These are phyloP conservation scores for Lasiosphaeria miniovina DNA, from an alignment of 495 filamentous ascomycete species.

Conservation along the genomic window DNA sequence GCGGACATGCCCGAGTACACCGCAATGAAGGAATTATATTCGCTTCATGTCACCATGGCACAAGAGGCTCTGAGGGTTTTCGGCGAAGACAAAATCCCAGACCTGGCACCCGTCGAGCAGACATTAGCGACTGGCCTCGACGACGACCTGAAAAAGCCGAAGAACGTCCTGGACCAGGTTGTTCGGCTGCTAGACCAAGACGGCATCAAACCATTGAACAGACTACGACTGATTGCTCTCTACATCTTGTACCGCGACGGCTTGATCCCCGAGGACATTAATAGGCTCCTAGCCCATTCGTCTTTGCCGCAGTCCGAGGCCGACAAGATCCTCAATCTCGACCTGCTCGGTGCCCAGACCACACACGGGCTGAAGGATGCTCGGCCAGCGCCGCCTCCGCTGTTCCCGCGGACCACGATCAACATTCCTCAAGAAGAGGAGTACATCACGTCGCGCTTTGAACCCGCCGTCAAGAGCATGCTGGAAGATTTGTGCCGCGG, in stretches of 20 bases:
- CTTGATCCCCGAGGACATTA: slow-evolving; percentile 79
- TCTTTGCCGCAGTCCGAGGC: slow-evolving; percentile 70
- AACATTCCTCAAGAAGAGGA: slow-evolving; percentile 50
- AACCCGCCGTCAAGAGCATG: slow-evolving; percentile 71
- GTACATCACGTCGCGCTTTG: slow-evolving; percentile 65
- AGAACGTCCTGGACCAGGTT: slow-evolving; percentile 79
- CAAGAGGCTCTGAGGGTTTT: slow-evolving; percentile 95
- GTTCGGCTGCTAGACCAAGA: slow-evolving; percentile 85
- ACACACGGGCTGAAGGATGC: slow-evolving; percentile 74
- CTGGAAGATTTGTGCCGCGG: slow-evolving; percentile 69
- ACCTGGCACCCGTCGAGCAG: slow-evolving; percentile 82
- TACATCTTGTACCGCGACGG: slow-evolving; percentile 88
- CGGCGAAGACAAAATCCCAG: slow-evolving; percentile 74
- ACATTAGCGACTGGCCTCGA: slow-evolving; percentile 87
- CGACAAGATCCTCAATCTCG: slow-evolving; percentile 71
- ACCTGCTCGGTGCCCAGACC: slow-evolving; percentile 74
- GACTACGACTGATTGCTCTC: slow-evolving; percentile 77
- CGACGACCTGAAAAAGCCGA: slow-evolving; percentile 87
- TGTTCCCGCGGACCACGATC: slow-evolving; percentile 60
- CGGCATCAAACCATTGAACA: slow-evolving; percentile 62
- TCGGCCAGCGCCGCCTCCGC: slow-evolving; percentile 57
- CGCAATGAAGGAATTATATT: slow-evolving; percentile 91
- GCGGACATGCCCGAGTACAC: slow-evolving; percentile 92
- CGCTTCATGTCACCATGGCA: slow-evolving; percentile 95
- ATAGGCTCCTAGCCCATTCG: slow-evolving; percentile 81